These are phyloP conservation scores for Dendrocalamus sinicus DNA, from an alignment of 176 grass and related monocot genomes.

Conservation along the genomic window DNA sequence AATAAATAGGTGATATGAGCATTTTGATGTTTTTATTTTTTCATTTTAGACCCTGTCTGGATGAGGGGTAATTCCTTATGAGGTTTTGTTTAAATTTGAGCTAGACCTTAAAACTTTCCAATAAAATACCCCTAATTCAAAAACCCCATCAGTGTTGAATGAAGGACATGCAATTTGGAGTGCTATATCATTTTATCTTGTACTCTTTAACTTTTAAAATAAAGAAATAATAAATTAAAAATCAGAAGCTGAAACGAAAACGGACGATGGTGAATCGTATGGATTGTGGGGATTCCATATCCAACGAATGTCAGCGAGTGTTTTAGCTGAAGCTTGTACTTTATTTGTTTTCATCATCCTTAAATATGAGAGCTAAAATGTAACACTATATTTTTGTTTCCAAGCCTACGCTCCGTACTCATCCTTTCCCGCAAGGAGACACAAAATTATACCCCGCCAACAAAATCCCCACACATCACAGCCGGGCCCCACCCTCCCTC, in stretches of 20 bases:
- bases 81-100: no score
- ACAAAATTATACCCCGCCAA: not conserved
- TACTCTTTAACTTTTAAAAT: not conserved
- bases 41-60: no score
- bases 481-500: not conserved
- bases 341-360: not conserved
- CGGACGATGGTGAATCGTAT: not conserved
- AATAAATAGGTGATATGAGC: not conserved
- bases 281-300: not conserved
- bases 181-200: not conserved
- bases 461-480: conserved; percentile 26
- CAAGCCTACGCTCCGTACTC: no score
- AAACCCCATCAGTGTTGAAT: no score
- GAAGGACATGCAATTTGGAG: no score
- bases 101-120: no score
- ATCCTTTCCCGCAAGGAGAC: not conserved
- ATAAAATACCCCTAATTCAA: no score
- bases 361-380: not conserved
- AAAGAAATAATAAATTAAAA: not conserved
- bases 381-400: no score
- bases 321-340: not conserved
- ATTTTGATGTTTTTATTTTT: not conserved
- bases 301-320: not conserved
- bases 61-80: no score
- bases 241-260: no score